Evolutionary conservation across 805 yeast genomes (phyloP).

Genomic region (Torulaspora microellipsoides): DNA sequence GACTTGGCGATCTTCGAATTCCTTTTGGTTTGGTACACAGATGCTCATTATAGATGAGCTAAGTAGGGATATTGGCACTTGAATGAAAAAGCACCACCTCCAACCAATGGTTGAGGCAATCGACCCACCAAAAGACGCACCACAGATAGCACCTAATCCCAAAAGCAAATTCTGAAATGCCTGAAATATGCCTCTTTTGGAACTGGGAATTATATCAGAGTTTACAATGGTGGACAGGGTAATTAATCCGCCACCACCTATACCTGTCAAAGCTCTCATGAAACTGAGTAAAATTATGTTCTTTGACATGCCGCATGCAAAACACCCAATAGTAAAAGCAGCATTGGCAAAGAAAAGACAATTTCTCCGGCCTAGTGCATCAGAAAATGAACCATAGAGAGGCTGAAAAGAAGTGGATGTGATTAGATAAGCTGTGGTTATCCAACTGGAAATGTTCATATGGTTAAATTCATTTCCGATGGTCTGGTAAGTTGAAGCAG

Average conservation of each 20-base stretch:
- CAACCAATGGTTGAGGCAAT: conserved; percentile 37
- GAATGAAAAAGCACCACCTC: conserved; percentile 39
- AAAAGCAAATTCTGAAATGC: conserved; percentile 38
- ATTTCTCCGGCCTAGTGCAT: conserved; percentile 36
- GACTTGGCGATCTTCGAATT: conserved; percentile 9
- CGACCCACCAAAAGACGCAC: conserved; percentile 39
- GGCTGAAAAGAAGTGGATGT: conserved; percentile 43
- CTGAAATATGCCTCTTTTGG: conserved; percentile 39
- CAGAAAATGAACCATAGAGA: conserved; percentile 39
- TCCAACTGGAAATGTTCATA: conserved; percentile 38
- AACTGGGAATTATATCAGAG: conserved; percentile 37
- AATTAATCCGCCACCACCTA: conserved; percentile 42
- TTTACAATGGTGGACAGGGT: conserved; percentile 38
- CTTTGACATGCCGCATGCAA: conserved; percentile 35
- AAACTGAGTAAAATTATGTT: conserved; percentile 31
- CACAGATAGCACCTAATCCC: conserved; percentile 38
- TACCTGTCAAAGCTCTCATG: conserved; percentile 38
- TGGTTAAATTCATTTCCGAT: conserved; percentile 42
- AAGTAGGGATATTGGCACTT: conserved; percentile 34
- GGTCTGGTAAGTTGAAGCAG: conserved; percentile 45
- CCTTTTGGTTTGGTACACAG: conserved; percentile 32
- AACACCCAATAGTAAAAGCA: conserved; percentile 35
- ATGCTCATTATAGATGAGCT: conserved; percentile 31
- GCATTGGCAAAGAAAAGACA: conserved; percentile 37
- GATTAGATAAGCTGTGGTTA: conserved; percentile 40